These are phyloP conservation scores for Xylariaceae sp. DNA, from an alignment of 2,329 filamentous ascomycete genomes.

Conservation along the genomic window DNA sequence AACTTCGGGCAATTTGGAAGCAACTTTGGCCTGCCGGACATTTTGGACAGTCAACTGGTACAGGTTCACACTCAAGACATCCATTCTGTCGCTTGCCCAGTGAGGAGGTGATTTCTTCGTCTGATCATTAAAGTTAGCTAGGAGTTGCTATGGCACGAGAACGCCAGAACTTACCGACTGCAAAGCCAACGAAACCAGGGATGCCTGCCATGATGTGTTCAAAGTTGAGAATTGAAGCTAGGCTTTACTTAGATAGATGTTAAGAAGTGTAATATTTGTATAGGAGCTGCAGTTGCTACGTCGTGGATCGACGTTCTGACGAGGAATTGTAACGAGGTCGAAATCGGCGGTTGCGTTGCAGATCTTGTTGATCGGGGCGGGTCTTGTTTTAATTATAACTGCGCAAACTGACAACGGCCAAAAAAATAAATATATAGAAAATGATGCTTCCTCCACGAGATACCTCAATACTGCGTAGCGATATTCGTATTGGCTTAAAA, in stretches of 20 bases:
- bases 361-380: constrained; percentile 28
- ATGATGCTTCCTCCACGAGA: not conserved
- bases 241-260: not conserved
- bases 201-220: constrained; percentile 38
- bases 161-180: constrained; percentile 32
- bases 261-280: not conserved
- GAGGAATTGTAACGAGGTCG: constrained; percentile 26
- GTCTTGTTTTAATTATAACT: constrained; percentile 1
- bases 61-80: constrained; percentile 55
- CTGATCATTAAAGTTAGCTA: constrained; percentile 29
- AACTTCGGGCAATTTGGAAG: constrained; percentile 52
- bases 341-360: constrained; percentile 29
- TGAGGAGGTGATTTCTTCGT: constrained; percentile 33
- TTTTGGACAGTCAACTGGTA: constrained; percentile 50
- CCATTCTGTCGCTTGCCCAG: constrained; percentile 49
- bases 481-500: constrained; percentile 7
- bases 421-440: constrained; percentile 22
- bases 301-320: constrained; percentile 28
- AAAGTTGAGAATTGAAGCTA: constrained; percentile 1
- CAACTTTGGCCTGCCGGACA: constrained; percentile 53
- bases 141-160: not conserved
- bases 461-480: constrained; percentile 1
- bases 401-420: not conserved
- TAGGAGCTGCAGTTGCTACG: constrained; percentile 5
- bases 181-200: constrained; percentile 39